Evolutionary conservation across 2,329 filamentous ascomycete genomes (phyloP).

Genomic region (Beauveria sp.): DNA sequence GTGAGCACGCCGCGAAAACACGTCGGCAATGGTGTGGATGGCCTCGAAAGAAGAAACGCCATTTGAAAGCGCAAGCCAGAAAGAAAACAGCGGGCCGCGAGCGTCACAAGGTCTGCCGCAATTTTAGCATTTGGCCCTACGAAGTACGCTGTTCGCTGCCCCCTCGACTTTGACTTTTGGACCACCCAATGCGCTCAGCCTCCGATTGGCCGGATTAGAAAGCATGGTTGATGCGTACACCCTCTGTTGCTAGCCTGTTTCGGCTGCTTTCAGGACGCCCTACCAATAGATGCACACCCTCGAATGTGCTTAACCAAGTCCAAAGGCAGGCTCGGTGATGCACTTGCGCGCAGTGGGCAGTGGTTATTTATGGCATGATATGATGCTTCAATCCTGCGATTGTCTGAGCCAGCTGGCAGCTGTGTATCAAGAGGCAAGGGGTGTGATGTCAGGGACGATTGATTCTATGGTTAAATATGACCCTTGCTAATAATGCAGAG

Average conservation of each 20-base stretch:
- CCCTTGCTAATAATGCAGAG: no score
- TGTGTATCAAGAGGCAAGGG: no score
- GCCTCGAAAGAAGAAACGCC: neutral
- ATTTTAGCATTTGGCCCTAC: slow-evolving; percentile 3
- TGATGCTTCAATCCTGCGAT: no score
- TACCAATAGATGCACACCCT: no score
- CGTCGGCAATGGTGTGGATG: neutral
- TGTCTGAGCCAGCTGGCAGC: no score
- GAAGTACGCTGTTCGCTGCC: neutral
- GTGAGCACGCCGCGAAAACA: neutral
- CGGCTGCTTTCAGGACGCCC: neutral
- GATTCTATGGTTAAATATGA: no score
- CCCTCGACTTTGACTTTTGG: slow-evolving; percentile 5
- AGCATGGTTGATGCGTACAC: neutral
- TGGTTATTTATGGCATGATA: no score
- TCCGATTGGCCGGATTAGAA: slow-evolving; percentile 27
- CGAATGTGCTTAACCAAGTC: no score
- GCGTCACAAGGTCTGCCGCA: slow-evolving; percentile 9
- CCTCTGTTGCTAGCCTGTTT: neutral
- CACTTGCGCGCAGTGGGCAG: no score
- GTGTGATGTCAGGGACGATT: no score
- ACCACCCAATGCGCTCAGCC: slow-evolving; percentile 21
- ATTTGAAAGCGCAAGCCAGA: neutral
- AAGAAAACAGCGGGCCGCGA: slow-evolving; percentile 6
- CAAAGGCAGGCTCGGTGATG: no score